Evolutionary conservation across 176 grass and related monocot species (phyloP).

Genomic region (Carex pumila): DNA sequence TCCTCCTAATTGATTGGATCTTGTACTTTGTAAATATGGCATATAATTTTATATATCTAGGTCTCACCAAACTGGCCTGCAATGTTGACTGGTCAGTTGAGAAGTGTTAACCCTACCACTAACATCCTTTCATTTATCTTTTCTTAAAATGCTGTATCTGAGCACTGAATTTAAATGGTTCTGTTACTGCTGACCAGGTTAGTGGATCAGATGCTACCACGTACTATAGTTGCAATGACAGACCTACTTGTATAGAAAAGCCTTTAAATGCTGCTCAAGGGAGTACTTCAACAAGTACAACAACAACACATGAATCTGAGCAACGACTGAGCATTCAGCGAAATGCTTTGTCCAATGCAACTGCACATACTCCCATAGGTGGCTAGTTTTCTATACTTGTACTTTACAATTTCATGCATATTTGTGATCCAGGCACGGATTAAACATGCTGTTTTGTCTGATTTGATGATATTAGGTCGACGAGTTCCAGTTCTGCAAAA

Average conservation of each 20-base stretch:
- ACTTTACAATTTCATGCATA: neutral
- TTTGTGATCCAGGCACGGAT: neutral
- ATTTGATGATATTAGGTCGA: constrained; percentile 31
- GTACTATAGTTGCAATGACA: constrained; percentile 40
- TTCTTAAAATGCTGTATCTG: neutral
- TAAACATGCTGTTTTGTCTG: neutral
- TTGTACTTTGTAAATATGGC: neutral
- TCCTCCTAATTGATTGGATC: neutral
- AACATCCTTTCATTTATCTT: neutral
- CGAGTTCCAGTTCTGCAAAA: constrained; percentile 15
- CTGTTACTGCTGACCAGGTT: constrained; percentile 25
- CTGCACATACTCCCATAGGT: constrained; percentile 16
- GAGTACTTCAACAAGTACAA: constrained; percentile 25
- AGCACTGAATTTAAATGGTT: neutral
- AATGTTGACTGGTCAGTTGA: neutral
- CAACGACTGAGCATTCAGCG: constrained; percentile 15
- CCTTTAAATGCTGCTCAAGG: constrained; percentile 20
- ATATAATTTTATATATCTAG: neutral
- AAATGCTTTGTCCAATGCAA: constrained; percentile 22
- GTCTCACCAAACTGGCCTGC: neutral
- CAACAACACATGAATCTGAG: constrained; percentile 20
- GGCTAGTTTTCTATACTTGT: neutral
- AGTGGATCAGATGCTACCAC: constrained; percentile 48
- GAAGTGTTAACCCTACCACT: neutral
- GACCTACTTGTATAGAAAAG: constrained; percentile 1